phyloP scores from a whole-genome alignment of 1,284 basidiomycete species.

The Papiliotrema fonsecae region DNA sequence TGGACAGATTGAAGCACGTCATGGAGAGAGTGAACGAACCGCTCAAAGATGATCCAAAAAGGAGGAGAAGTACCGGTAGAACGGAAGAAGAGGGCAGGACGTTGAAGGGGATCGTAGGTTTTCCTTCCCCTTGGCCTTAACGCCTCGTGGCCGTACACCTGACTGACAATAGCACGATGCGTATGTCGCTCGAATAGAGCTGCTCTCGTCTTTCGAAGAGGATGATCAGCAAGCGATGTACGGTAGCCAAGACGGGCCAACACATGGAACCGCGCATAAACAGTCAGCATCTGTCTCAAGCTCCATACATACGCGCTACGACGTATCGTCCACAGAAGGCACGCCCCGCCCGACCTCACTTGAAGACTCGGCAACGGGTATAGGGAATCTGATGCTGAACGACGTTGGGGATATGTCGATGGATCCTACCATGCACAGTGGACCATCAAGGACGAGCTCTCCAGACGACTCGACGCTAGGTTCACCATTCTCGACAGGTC shows the following conservation, averaged over 20 bases:
- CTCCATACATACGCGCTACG: neutral
- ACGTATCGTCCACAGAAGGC: conserved; percentile 4
- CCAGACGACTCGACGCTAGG: neutral
- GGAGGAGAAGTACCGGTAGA: conserved; percentile 21
- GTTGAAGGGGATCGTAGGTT: conserved; percentile 46
- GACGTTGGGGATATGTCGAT: conserved; percentile 3
- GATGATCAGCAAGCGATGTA: neutral
- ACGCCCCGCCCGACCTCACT: conserved; percentile 25
- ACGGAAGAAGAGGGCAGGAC: conserved; percentile 46
- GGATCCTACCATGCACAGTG: neutral
- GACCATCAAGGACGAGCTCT: neutral
- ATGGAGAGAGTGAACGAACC: conserved; percentile 48
- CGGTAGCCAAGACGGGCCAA: neutral
- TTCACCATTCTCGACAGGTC: neutral
- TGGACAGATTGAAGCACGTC: conserved; percentile 40
- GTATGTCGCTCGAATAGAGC: conserved; percentile 43
- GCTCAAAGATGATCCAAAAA: conserved; percentile 9
- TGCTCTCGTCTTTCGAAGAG: conserved; percentile 34
- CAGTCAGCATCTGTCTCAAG: neutral
- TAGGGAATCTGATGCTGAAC: conserved; percentile 34
- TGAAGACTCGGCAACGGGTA: conserved; percentile 26
- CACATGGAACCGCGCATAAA: neutral
- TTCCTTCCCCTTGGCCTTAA: too few species aligned
- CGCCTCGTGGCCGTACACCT: too few species aligned
- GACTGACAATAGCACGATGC: conserved; percentile 40